Evolutionary conservation across 768 basidiomycete genomes (phyloP), one percentile per base, ranked within the genome.

Genomic region (Mycena albidolilacea): DNA sequence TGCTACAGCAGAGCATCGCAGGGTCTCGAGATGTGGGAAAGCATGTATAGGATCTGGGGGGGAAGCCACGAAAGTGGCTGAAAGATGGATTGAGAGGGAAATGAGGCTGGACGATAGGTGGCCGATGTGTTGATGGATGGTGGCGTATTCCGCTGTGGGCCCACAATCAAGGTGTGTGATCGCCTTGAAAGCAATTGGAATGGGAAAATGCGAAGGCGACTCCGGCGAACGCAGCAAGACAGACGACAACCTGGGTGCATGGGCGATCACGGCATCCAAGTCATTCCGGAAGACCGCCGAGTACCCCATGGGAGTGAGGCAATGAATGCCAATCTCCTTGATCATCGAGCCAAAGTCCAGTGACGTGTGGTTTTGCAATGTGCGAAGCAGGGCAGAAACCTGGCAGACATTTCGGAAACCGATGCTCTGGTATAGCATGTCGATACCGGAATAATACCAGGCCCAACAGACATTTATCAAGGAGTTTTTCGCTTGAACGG

Each of bases 401-500:
- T 68, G 67, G 23, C 59, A 44, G 23, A 69, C 41, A 38, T 30
- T 59, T 37, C 66, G 55, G 38, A 67, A 67, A 19, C 57, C 66
- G 14, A 60, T 37, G 48, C 35, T 60, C 54, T 69, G 38, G 60
- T 69, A 61, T 59, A 69, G 54, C 48, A 62, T 54, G 44, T 35
- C 60, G 9, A 39, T 46, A 5, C 19, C 38, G 38, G 57, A 19
- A 23, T 43, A 10, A 54, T 60, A 62, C 46, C 67, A 69, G 1
- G 59, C n/a, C 67, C 67, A 50, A 39, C 67, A 68, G n/a, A 61
- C 67, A 54, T 48, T 60, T 43, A 46, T 59, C 66, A 67, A 67
- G 1, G 57, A 6, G 10, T 60, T 38, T 61, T 50, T 69, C 0
- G 48, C 46, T 7, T 7, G 48, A 37, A 57, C 35, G 39, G 59